phyloP scores from a whole-genome alignment of 2,329 filamentous ascomycete genomes.

The Neopestalotiopsis sp. region DNA sequence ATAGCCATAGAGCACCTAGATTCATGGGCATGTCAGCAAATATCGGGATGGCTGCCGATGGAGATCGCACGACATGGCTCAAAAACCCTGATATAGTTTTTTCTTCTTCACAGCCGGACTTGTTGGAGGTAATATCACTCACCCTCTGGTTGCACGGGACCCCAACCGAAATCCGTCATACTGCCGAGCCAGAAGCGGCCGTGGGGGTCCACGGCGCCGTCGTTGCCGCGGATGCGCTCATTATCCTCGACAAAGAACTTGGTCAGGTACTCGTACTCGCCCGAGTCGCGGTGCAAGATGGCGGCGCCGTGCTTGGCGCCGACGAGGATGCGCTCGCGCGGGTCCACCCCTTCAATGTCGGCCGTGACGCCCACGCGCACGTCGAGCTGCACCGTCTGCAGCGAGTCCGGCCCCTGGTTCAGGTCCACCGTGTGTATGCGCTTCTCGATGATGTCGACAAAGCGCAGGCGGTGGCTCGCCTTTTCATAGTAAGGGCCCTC shows the following conservation, averaged over 20 bases:
- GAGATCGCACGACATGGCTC: too few relatives aligned
- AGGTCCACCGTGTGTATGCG: slow-evolving; percentile 76
- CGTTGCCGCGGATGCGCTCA: slow-evolving; percentile 72
- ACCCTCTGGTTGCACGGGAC: slow-evolving; percentile 66
- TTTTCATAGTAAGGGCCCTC: slow-evolving; percentile 79
- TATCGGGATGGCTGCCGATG: too few relatives aligned
- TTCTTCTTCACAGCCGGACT: background rate
- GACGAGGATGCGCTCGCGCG: slow-evolving; percentile 70
- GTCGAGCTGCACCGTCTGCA: slow-evolving; percentile 64
- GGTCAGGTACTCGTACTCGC: slow-evolving; percentile 57
- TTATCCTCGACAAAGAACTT: slow-evolving; percentile 49
- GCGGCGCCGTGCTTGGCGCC: slow-evolving; percentile 84
- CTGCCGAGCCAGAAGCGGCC: slow-evolving; percentile 85
- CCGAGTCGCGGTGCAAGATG: slow-evolving; percentile 70
- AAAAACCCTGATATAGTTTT: background rate
- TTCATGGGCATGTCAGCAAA: background rate
- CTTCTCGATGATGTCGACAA: slow-evolving; percentile 82
- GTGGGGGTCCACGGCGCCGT: slow-evolving; percentile 79
- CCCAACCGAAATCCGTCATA: slow-evolving; percentile 76
- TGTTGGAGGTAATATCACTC: slow-evolving; percentile 28
- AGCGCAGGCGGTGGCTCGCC: slow-evolving; percentile 69
- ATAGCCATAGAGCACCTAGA: slow-evolving; percentile 74
- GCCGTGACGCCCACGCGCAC: slow-evolving; percentile 71
- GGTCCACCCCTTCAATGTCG: slow-evolving; percentile 72
- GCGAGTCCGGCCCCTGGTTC: slow-evolving; percentile 62